Conservation (phyloP, 306 rosid genomes). For the Quercus mongolica region DNA sequence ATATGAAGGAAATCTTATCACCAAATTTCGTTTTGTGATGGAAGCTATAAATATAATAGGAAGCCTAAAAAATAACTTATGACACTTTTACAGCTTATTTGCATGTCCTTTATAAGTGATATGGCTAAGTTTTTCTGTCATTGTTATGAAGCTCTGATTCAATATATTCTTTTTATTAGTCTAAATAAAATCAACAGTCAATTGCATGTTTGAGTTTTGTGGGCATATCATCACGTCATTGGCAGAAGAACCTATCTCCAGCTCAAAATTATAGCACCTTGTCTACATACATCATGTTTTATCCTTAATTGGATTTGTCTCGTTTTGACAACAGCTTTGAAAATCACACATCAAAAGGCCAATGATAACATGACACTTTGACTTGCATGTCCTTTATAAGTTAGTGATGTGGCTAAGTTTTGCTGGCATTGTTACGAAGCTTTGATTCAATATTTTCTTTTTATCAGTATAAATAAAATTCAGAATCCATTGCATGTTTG, state of each 20-base stretch:
- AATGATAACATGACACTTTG: constrained; percentile 22
- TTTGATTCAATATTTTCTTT: background rate
- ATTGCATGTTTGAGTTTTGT: constrained; percentile 2
- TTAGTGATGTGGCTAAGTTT: background rate
- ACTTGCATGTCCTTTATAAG: background rate
- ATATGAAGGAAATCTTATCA: background rate
- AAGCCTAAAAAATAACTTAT: background rate
- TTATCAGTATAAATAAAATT: background rate
- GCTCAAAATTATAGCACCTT: background rate
- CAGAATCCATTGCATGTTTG: background rate
- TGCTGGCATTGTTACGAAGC: background rate
- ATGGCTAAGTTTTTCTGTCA: background rate
- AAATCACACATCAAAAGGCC: constrained; percentile 68
- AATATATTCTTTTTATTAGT: background rate
- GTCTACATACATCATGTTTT: background rate
- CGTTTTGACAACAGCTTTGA: constrained; percentile 66
- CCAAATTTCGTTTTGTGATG: background rate
- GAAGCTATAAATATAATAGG: background rate
- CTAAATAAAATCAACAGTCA: background rate
- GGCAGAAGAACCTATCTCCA: background rate
- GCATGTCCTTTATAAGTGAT: background rate
- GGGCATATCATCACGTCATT: constrained; percentile 3
- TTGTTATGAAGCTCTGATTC: background rate
- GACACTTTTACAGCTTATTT: background rate
- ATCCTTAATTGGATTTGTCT: constrained; percentile 8